Evolutionary conservation across 2,329 filamentous ascomycete genomes (phyloP), one percentile per base, ranked within the genome.

Genomic region (Aspergillus brasiliensis): DNA sequence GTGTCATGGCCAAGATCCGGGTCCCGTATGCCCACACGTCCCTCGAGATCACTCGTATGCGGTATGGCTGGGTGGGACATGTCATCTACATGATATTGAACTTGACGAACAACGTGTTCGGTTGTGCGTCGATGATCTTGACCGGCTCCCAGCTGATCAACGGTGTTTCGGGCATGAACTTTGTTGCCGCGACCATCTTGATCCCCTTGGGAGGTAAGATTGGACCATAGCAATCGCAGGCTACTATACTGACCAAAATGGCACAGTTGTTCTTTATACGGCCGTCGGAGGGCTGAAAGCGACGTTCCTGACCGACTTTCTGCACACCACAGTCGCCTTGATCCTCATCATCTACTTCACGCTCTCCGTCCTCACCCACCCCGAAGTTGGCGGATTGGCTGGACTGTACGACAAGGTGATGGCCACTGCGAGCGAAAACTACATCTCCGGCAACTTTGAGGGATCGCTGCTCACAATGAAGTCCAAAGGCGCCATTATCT

Each of bases 11-110:
- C 11, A 83, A 83, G 65, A 75, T 82, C 34, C 71, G 81, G 40
- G 80, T 82, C 0, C 81, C 81, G 0, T 81, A 82, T 58, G 81
- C 81, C 0, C 81, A 83, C 58, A 83, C 81, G 0, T 81, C 78
- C 2, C 73, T 83, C 1, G 81, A 83, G 62, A 82, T 83, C 47
- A 78, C 83, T 40, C 74, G 75, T 3, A 78, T 78, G 70, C 71
- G 81, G 59, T 83, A 83, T 63, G 80, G 80, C 5, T 77, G 71
- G 23, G 67, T 76, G 11, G 76, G 71, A 0, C 77, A 81, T 62
- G 59, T 75, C 8, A 70, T 79, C 0, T 80, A 79, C 44, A 78
- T 79, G 11, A 62, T 78, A 2, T 63, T 81, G 23, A 79, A 80
- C 28, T 59, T 80, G 5, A 69, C 74, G 3, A 79, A 79, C 57